phyloP scores from a whole-genome alignment of 2,329 filamentous ascomycete genomes.

The Ophiostoma fasciatum region DNA sequence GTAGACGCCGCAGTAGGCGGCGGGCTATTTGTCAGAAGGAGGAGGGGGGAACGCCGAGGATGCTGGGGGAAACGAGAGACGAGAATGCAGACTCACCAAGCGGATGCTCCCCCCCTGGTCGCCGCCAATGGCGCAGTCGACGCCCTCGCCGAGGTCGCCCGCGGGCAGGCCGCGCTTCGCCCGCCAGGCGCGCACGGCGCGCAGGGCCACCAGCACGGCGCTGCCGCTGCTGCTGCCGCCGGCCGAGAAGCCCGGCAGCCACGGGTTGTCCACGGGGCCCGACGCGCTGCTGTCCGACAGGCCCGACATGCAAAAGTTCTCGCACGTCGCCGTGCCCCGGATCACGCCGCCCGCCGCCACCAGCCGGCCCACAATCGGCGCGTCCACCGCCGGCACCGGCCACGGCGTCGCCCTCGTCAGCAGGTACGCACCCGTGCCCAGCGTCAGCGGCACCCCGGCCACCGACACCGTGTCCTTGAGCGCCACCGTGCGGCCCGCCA shows the following conservation, averaged over 20 bases:
- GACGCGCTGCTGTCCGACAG: conserved; percentile 51
- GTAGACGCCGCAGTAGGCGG: conserved; percentile 25
- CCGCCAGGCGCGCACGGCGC: conserved; percentile 6
- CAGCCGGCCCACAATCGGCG: conserved; percentile 17
- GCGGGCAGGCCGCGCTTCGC: conserved; percentile 43
- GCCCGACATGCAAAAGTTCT: conserved; percentile 43
- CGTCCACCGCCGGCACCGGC: conserved; percentile 51
- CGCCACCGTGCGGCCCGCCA: conserved; percentile 59
- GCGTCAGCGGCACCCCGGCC: conserved; percentile 46
- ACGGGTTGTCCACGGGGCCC: conserved; percentile 58
- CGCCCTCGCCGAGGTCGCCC: conserved; percentile 22
- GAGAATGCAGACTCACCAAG: conserved; percentile 22
- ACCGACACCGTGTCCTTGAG: conserved; percentile 66
- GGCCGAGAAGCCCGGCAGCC: conserved; percentile 57
- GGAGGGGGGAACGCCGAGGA: too few relatives aligned
- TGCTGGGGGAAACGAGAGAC: neutral
- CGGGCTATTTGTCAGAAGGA: conserved; percentile 13
- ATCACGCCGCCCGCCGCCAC: conserved; percentile 53
- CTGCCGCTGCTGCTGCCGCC: conserved; percentile 64
- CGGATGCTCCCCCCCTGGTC: conserved; percentile 64
- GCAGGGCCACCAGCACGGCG: conserved; percentile 25
- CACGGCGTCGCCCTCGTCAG: conserved; percentile 30
- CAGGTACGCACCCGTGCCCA: conserved; percentile 26
- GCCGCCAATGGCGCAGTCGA: conserved; percentile 35
- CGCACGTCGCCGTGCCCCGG: conserved; percentile 62